These are phyloP conservation scores for Parietichytrium sp. DNA, from an alignment of 108 stramenopile genomes.

Conservation along the genomic window DNA sequence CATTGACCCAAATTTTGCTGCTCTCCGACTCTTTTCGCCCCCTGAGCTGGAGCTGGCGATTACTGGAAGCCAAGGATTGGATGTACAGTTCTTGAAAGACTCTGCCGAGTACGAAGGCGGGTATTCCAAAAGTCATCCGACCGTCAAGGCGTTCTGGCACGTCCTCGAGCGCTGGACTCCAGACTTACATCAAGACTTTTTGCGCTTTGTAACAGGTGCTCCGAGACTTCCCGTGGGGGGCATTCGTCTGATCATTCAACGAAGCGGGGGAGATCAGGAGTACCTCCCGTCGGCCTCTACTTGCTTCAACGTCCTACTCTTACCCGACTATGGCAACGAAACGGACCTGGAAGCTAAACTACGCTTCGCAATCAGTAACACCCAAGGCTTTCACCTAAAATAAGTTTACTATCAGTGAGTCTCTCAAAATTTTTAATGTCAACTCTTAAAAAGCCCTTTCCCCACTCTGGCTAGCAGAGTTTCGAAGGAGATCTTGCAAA, in stretches of 20 bases:
- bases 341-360: slow-evolving; percentile 50
- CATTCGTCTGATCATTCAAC: slow-evolving; percentile 74
- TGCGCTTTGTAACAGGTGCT: slow-evolving; percentile 83
- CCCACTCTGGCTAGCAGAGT: too few relatives aligned
- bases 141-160: slow-evolving; percentile 56
- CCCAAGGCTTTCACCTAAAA: slow-evolving; percentile 60
- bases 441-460: too few relatives aligned
- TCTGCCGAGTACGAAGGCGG: slow-evolving; percentile 58
- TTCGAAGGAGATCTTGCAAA: too few relatives aligned
- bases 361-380: slow-evolving; percentile 51
- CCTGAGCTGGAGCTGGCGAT: slow-evolving; percentile 83
- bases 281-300: slow-evolving; percentile 86
- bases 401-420: too few relatives aligned
- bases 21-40: slow-evolving; percentile 69
- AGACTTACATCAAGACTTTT: slow-evolving; percentile 71
- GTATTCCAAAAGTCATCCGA: slow-evolving; percentile 32
- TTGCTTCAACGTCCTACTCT: slow-evolving; percentile 81
- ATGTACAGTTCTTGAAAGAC: slow-evolving; percentile 40
- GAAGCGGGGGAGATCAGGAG: slow-evolving; percentile 79
- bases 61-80: slow-evolving; percentile 76
- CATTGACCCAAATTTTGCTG: slow-evolving; percentile 57
- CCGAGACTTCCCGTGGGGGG: slow-evolving; percentile 6
- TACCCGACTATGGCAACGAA: slow-evolving; percentile 55
- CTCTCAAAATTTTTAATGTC: too few relatives aligned
- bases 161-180: slow-evolving; percentile 46